Conservation (phyloP, 2,329 filamentous ascomycete species). For the Sporothrix luriei region DNA sequence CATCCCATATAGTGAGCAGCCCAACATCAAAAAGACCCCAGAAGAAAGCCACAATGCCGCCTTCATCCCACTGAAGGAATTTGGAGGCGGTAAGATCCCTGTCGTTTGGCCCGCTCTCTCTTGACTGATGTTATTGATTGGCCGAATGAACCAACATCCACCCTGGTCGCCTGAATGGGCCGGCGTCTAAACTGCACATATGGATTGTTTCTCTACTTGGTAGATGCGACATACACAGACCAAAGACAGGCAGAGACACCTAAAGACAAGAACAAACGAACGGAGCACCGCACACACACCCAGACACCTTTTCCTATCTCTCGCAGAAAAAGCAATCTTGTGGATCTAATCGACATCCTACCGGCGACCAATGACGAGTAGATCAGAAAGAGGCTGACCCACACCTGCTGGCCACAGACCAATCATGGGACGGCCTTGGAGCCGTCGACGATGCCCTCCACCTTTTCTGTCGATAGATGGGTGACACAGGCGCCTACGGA, state of each 20-base stretch:
- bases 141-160: not conserved
- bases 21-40: not conserved
- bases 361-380: slow-evolving; percentile 5
- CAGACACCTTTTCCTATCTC: too few species aligned
- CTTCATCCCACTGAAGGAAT: not conserved
- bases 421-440: not conserved
- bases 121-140: slow-evolving; percentile 18
- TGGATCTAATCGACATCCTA: not conserved
- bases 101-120: not conserved
- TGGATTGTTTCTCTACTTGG: not conserved
- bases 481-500: slow-evolving; percentile 29
- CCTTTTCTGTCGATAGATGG: not conserved
- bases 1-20: not conserved
- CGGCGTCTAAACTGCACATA: slow-evolving; percentile 24
- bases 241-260: not conserved
- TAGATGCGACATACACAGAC: not conserved
- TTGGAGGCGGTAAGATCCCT: slow-evolving; percentile 26
- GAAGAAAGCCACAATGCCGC: slow-evolving; percentile 1
- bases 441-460: not conserved
- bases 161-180: slow-evolving; percentile 15
- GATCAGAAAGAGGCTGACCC: not conserved
- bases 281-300: not conserved
- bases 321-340: not conserved
- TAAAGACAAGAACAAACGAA: not conserved
- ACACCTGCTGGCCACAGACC: slow-evolving; percentile 1